phyloP scores from a whole-genome alignment of 371 early-diverging fungal genomes.

The Mortierella sp. region DNA sequence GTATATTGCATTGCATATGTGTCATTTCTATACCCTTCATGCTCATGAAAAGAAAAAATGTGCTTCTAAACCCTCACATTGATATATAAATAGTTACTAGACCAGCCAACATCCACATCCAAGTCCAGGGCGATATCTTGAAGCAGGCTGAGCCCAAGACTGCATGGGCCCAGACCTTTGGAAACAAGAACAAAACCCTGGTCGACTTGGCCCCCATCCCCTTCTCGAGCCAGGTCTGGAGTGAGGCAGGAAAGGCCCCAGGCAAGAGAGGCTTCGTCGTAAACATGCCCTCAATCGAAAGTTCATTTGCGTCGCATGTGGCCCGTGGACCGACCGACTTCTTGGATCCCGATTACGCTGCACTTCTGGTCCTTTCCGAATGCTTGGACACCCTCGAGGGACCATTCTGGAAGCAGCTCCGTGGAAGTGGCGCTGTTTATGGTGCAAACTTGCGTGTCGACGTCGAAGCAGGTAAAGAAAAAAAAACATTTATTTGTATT shows the following conservation, averaged over 20 bases:
- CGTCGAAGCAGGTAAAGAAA: constrained; percentile 58
- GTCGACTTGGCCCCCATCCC: constrained; percentile 57
- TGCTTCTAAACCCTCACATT: background rate
- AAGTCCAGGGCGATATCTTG: constrained; percentile 71
- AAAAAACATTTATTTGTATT: no score
- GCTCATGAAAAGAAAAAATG: no score
- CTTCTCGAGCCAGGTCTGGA: constrained; percentile 64
- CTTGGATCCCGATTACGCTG: constrained; percentile 69
- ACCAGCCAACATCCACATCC: constrained; percentile 69
- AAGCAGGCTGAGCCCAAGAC: constrained; percentile 61
- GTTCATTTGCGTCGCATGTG: constrained; percentile 65
- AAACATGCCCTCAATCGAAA: constrained; percentile 72
- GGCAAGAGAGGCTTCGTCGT: constrained; percentile 66
- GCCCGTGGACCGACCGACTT: constrained; percentile 63
- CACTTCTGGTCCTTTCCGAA: constrained; percentile 71
- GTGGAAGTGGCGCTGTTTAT: constrained; percentile 77
- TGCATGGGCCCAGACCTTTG: constrained; percentile 59
- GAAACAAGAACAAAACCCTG: constrained; percentile 8
- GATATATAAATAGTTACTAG: constrained; percentile 56
- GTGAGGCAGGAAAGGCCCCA: constrained; percentile 62
- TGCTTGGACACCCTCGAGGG: constrained; percentile 72
- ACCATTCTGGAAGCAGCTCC: constrained; percentile 75
- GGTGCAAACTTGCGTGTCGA: constrained; percentile 63
- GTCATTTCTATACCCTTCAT: no score
- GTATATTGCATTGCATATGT: no score